Evolutionary conservation across 805 yeast species (phyloP), one percentile per base, ranked within the genome.

Genomic region (Helenozyma baotianmanensis): DNA sequence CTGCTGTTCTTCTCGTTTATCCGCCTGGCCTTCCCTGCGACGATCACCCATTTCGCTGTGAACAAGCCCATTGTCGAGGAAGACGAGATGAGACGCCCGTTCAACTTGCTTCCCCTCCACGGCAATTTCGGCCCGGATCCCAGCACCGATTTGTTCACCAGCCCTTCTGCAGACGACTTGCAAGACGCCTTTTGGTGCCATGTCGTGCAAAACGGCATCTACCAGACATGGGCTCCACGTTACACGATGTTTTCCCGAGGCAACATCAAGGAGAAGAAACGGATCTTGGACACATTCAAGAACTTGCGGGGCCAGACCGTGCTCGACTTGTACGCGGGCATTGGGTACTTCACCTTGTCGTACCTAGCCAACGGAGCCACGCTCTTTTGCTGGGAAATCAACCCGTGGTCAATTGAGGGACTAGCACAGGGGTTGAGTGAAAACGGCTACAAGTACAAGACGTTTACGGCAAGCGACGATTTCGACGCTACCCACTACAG

Each of bases 201-300:
- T 9, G 68, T 69, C 1, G 58, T 65, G 2, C 96, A 86, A 48
- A 84, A 87, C 53, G 88, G 87, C 2, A 76, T 86, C 3, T 62
- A 53, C 41, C 96, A 86, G 49, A 68, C 72, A 8, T 86, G 96
- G 96, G 85, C 90, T 5, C 96, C 96, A 2, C 53, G 70, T 34
- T 80, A 76, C 49, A 84, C 95, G 2, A 86, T 86, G 96, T 87
- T 87, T 52, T 80, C 89, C 30, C 58, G 96, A 13, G 96, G 96
- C 1, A 86, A 86, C 52, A 74, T 87, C 46, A 82, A 82, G 42
- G 96, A 86, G 50, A 86, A 86, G 53, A 70, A 76, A 10, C 56
- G 96, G 14, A 68, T 86, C 1, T 50, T 84, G 25, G 64, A 64
- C 13, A 53, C 54, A 0, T 74, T 62, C 37, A 27, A 35, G 1